Conservation (phyloP, 2,329 filamentous ascomycete species). For the Byssochlamys sp. region DNA sequence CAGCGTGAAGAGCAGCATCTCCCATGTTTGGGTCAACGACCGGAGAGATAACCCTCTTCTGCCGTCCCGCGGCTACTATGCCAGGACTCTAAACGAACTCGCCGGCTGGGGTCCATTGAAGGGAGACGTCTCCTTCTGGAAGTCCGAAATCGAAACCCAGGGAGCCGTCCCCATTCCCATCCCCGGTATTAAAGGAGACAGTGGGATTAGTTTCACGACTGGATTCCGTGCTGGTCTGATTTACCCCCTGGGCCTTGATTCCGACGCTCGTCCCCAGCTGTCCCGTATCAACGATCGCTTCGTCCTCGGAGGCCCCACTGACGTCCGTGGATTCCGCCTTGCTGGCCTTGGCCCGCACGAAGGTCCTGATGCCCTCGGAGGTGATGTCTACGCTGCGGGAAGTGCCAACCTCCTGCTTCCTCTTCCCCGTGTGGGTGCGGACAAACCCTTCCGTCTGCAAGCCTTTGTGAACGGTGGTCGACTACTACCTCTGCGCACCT, state of each 20-base stretch:
- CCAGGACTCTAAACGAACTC: conserved; percentile 71
- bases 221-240: conserved; percentile 73
- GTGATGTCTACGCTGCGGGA: conserved; percentile 83
- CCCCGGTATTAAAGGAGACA: conserved; percentile 57
- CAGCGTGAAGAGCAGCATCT: conserved; percentile 76
- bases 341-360: conserved; percentile 83
- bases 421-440: conserved; percentile 67
- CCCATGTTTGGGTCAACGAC: conserved; percentile 72
- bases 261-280: conserved; percentile 45
- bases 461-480: conserved; percentile 85
- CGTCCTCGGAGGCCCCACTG: conserved; percentile 84
- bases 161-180: conserved; percentile 64
- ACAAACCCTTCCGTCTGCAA: conserved; percentile 78
- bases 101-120: conserved; percentile 74
- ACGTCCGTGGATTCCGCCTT: conserved; percentile 85
- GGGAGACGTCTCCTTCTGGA: conserved; percentile 89
- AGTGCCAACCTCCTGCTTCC: conserved; percentile 79
- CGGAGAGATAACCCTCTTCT: conserved; percentile 75
- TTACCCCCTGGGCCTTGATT: conserved; percentile 64
- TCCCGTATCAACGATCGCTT: conserved; percentile 91
- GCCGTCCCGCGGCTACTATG: conserved; percentile 69
- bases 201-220: conserved; percentile 71
- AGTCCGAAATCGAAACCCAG: conserved; percentile 76
- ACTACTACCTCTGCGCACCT: conserved; percentile 63
- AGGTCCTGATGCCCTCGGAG: conserved; percentile 73